Conservation (phyloP, 2,329 filamentous ascomycete genomes). For the Helotiales sp. region DNA sequence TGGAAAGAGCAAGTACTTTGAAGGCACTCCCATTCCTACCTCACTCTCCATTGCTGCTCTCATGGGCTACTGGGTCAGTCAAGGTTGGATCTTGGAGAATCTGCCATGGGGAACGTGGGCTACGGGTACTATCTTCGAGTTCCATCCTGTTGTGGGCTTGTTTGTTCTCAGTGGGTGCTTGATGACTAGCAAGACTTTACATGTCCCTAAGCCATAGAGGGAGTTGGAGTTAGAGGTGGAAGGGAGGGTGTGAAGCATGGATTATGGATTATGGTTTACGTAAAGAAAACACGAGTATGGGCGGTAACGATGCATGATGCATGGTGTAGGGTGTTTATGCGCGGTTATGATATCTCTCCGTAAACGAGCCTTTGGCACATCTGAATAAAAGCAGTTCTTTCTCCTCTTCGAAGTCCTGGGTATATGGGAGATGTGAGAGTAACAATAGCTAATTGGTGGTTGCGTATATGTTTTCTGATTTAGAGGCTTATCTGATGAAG, state of each 20-base stretch:
- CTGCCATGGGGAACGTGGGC: constrained; percentile 75
- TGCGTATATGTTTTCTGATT: too few relatives aligned
- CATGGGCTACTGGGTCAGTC: constrained; percentile 87
- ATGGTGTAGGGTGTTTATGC: constrained; percentile 10
- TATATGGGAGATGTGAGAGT: neutral
- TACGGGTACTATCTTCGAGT: constrained; percentile 68
- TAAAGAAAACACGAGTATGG: neutral
- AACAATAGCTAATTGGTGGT: neutral
- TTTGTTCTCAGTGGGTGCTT: constrained; percentile 89
- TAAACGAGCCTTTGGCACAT: constrained; percentile 1
- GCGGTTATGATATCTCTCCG: constrained; percentile 23
- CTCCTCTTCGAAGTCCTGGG: neutral
- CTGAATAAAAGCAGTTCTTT: constrained; percentile 10
- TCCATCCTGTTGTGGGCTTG: constrained; percentile 78
- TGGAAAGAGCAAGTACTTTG: constrained; percentile 94
- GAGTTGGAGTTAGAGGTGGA: neutral
- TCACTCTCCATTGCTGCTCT: constrained; percentile 76
- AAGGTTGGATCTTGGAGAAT: constrained; percentile 75
- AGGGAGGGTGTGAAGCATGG: neutral
- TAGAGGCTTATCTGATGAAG: too few relatives aligned
- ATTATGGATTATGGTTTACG: too few relatives aligned
- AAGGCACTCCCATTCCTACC: constrained; percentile 94
- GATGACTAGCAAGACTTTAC: constrained; percentile 94
- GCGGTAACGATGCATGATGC: neutral
- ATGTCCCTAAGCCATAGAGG: constrained; percentile 81